Base-by-base conservation (phyloP, 257 asterid species). In the Mitragyna speciosa region DNA sequence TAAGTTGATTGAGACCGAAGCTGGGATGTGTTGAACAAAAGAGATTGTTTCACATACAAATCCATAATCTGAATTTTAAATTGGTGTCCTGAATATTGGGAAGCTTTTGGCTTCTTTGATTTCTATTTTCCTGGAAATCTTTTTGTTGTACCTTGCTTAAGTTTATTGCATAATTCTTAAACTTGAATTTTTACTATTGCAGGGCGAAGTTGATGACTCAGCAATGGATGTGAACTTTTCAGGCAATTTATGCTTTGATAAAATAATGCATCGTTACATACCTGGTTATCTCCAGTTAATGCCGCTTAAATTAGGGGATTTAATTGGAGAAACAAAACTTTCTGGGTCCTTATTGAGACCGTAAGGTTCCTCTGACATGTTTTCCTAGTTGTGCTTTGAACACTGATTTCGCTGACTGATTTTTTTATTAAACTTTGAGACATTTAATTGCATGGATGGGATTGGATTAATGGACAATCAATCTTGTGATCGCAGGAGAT, bases 201-300 rank as follows among this genome's bases (percentile, higher is more conserved):
- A 96, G 99, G 99, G 99, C 24, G 99, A 94, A 88, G 90, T 87
- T 82, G 98, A 96, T 80, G 99, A 96, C 72, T 83, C 97, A 12
- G 98, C 99, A 63, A 92, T 94, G 95, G 99, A 96, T 87, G 91
- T 96, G 74, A 96, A 96, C 87, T 94, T 96, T 87, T 96, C 99
- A 64, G 99, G 99, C 86, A 96, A 88, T 87, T 83, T 96, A 65
- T 87, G 90, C 84, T 92, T 96, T 78, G 98, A 96, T 81, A 91
- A 89, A 82, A 92, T 94, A 71, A 81, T 96, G 90, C 95, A 92
- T 82, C 97, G 99, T 70, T 96, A 96, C 83, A 59, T 91, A 79
- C 93, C 96, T 84, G 95, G 93, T 77, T 90, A 87, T 81, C 91
- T 90, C 87, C 93, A 94, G 79, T 80, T 89, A 47, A 84, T 90